phyloP scores from a whole-genome alignment of 202 grass and related monocot species.

The Bolboschoenoplectus hybrid region DNA sequence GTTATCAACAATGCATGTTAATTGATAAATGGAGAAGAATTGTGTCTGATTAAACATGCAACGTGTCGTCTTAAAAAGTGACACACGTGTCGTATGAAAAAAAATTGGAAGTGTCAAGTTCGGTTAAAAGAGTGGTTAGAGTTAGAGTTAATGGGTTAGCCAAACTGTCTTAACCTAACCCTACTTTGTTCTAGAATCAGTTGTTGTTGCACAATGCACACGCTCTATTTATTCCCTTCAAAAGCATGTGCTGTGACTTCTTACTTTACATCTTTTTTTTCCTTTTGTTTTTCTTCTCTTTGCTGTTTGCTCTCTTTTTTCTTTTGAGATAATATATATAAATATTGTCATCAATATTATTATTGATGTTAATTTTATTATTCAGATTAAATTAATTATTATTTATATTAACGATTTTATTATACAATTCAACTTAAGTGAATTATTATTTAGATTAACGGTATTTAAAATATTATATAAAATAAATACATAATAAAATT shows the following conservation, averaged over 20 bases:
- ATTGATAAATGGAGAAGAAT: constrained; percentile 20
- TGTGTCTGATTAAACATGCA: constrained; percentile 4
- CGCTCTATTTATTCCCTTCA: constrained; percentile 11
- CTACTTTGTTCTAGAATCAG: constrained; percentile 34
- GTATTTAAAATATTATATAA: too few relatives aligned
- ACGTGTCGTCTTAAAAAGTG: constrained; percentile 20
- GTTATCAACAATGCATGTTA: not conserved
- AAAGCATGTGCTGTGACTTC: constrained; percentile 39
- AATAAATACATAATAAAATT: too few relatives aligned
- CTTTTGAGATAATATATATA: not conserved
- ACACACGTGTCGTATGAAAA: not conserved
- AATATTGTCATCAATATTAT: too few relatives aligned
- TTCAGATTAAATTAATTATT: too few relatives aligned
- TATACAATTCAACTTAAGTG: too few relatives aligned
- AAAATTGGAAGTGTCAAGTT: not conserved
- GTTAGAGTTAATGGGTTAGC: constrained; percentile 30
- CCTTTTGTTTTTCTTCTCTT: constrained; percentile 21
- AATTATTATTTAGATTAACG: too few relatives aligned
- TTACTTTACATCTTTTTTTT: not conserved
- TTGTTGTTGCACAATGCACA: constrained; percentile 8
- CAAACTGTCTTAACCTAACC: constrained; percentile 27
- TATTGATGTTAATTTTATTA: too few relatives aligned
- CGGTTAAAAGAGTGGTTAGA: constrained; percentile 28
- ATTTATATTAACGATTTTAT: too few relatives aligned
- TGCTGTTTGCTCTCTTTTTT: not conserved